A percentile compares a stretch with the other conserved stretches of the same genome.
phyloP scores from a whole-genome alignment of 805 yeast species.

The Ascoidea rubescens region DNA sequence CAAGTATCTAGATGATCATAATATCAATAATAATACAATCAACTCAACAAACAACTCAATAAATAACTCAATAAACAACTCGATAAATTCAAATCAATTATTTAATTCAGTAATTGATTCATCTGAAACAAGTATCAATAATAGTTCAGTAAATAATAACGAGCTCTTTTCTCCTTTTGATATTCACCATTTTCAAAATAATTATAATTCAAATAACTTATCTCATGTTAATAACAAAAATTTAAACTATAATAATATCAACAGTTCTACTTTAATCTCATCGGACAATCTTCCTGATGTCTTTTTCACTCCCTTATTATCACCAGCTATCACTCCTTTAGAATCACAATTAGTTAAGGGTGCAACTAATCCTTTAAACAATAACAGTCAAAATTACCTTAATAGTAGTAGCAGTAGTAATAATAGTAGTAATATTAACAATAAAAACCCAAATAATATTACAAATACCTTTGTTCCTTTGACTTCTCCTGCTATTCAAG shows the following conservation, averaged over 20 bases:
- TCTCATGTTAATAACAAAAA: neutral
- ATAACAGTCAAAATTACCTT: conserved; percentile 3
- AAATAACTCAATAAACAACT: neutral
- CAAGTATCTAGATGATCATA: neutral
- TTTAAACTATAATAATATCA: neutral
- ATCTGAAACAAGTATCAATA: neutral
- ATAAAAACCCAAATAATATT: conserved; percentile 1
- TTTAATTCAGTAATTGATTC: neutral
- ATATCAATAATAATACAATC: neutral
- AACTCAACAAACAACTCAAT: neutral
- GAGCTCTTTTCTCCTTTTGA: neutral
- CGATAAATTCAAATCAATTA: neutral
- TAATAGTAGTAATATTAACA: neutral
- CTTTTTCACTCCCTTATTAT: conserved; percentile 61
- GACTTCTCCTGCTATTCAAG: conserved; percentile 19
- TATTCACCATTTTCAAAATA: neutral
- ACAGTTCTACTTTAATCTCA: neutral
- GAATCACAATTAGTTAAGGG: conserved; percentile 15
- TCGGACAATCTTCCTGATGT: conserved; percentile 27
- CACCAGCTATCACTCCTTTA: conserved; percentile 62
- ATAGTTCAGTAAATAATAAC: neutral
- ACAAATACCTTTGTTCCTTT: conserved; percentile 5
- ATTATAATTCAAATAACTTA: neutral
- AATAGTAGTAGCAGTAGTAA: conserved; percentile 4
- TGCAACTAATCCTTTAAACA: neutral